A percentile compares a stretch with the other conserved stretches of the same genome.
phyloP scores from a whole-genome alignment of 495 filamentous ascomycete species.

The Trypethelium eluteriae region DNA sequence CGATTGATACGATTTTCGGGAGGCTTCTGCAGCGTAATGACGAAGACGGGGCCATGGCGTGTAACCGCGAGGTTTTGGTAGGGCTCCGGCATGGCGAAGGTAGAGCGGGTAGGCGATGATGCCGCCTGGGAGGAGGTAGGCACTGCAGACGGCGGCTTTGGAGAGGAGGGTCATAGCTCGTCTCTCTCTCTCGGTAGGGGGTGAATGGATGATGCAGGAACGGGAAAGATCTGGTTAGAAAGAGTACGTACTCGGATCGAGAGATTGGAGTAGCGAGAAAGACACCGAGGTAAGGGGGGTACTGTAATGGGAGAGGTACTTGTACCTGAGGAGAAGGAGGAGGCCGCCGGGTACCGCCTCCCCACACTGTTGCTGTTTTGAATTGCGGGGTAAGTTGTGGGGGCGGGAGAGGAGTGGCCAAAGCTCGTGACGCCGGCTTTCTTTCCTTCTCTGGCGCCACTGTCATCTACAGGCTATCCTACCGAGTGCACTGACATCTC shows the following conservation, averaged over 20 bases:
- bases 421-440: not conserved
- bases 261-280: not conserved
- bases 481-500: too few species aligned
- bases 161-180: not conserved
- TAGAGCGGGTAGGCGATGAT: constrained; percentile 6
- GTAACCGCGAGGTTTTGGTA: constrained; percentile 12
- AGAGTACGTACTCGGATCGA: too few species aligned
- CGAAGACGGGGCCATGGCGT: constrained; percentile 37
- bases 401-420: not conserved
- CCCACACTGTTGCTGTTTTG: constrained; percentile 2
- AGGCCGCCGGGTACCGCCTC: not conserved
- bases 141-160: not conserved
- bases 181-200: not conserved
- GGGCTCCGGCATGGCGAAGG: constrained; percentile 1
- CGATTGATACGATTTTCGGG: constrained; percentile 46
- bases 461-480: too few species aligned
- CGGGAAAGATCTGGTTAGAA: too few species aligned
- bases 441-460: not conserved
- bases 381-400: constrained; percentile 2
- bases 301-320: not conserved
- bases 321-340: not conserved
- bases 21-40: constrained; percentile 45
- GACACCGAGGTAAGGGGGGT: not conserved
- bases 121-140: not conserved
- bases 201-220: too few species aligned